Evolutionary conservation across 129 eudicot species (phyloP).

Genomic region (Tagetes erecta): DNA sequence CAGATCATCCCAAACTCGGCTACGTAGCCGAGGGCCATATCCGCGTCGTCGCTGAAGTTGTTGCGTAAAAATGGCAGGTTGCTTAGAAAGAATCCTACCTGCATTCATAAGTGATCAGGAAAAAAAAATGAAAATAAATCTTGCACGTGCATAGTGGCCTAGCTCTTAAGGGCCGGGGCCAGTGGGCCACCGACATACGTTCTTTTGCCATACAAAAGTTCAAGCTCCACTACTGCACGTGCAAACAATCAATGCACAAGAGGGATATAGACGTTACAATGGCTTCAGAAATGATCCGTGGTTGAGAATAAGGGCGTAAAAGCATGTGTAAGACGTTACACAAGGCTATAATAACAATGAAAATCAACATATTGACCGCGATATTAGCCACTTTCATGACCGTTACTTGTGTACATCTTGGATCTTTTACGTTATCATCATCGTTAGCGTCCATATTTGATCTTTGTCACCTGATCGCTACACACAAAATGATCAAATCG

Average conservation of each 20-base stretch:
- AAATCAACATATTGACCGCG: slow-evolving; percentile 62
- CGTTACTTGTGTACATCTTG: slow-evolving; percentile 43
- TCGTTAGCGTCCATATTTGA: slow-evolving; percentile 27
- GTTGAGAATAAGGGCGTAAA: slow-evolving; percentile 72
- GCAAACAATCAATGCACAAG: not conserved
- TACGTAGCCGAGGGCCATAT: slow-evolving; percentile 49
- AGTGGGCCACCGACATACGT: no score
- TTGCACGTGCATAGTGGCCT: no score
- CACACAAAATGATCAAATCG: not conserved
- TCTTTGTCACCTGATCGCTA: not conserved
- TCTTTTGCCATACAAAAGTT: no score
- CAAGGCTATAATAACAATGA: slow-evolving; percentile 51
- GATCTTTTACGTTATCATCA: not conserved
- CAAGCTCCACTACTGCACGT: no score
- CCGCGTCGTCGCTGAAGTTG: slow-evolving; percentile 34
- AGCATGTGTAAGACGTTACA: slow-evolving; percentile 67
- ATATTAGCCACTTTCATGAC: slow-evolving; percentile 52
- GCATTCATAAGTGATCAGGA: not conserved
- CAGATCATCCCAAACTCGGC: slow-evolving; percentile 70
- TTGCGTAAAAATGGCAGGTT: slow-evolving; percentile 54
- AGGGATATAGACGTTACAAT: slow-evolving; percentile 42
- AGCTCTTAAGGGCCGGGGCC: no score
- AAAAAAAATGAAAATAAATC: not conserved
- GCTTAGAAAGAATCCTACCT: slow-evolving; percentile 64
- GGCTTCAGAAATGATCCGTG: slow-evolving; percentile 84